Evolutionary conservation across 805 yeast species (phyloP), one percentile per base, ranked within the genome.

Genomic region (Yarrowia sp.): DNA sequence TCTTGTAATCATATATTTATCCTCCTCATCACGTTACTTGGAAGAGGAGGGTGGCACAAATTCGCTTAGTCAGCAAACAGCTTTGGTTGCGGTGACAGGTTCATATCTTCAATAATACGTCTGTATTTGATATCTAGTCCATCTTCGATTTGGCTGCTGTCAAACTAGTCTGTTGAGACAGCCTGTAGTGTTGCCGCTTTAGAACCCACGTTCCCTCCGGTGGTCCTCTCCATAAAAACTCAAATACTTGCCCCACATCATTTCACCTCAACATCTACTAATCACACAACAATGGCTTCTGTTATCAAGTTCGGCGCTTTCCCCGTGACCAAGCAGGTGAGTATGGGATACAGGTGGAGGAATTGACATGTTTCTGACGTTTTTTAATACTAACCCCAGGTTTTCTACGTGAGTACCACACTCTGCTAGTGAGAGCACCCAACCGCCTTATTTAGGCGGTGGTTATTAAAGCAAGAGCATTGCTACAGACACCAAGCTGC

Each of bases 321-420:
- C 66, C 68, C 68, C 44, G 79, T 76, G 28, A 70, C 74, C 19
- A 33, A 66, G 17, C 79, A 76, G 66, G 79, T 76, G 28, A 76
- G 71, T 67, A 46, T 36, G 54, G n/a, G 30, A 14, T 19, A 8
- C 2, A n/a, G 22, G n/a, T 5, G 32, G 24, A 30, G 49, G 51
- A 58, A 43, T 41, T 41, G 49, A 2, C 32, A 16, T 17, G 12
- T 16, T 11, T 28, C 14, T 30, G 7, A 41, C 16, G 21, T 1
- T 14, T 30, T 30, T 32, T 21, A n/a, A 10, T 30, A 41, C 63
- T 41, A 58, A 61, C 44, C 9, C 35, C 64, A 61, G 64, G 64
- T 61, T 46, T 61, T 61, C 30, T 61, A 61, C 46, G 64, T 61
- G 46, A 44, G 64, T 61, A 35, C 30, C 10, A 21, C 26, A 1